Conservation (phyloP, 768 basidiomycete genomes). For the Asterophora lycoperdoides region DNA sequence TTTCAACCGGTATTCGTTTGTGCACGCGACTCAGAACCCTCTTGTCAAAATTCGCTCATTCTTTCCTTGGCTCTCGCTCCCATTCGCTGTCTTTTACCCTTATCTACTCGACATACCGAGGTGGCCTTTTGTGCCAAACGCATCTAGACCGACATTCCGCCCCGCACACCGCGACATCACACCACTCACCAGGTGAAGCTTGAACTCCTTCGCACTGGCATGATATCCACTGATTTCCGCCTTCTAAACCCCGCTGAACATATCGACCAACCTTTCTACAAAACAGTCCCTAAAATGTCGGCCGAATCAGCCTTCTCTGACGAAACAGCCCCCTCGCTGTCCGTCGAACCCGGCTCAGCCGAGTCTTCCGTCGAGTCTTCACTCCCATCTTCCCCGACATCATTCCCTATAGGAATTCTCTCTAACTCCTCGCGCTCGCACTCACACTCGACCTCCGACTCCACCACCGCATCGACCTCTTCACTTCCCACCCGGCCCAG, state of each 20-base stretch:
- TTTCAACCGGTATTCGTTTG: not conserved
- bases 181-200: too few species aligned
- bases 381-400: constrained; percentile 9
- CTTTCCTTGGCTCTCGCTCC: not conserved
- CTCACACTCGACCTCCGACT: constrained; percentile 35
- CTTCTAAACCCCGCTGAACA: too few species aligned
- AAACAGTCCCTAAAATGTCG: constrained; percentile 6
- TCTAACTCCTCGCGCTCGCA: constrained; percentile 45
- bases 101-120: too few species aligned
- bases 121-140: too few species aligned
- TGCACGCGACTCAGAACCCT: not conserved
- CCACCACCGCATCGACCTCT: constrained; percentile 32
- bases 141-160: too few species aligned
- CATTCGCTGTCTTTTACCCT: not conserved
- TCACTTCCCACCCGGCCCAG: constrained; percentile 28
- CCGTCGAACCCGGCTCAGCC: constrained; percentile 7
- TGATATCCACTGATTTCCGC: too few species aligned
- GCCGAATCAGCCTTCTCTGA: constrained; percentile 6
- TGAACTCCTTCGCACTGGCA: too few species aligned
- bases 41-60: not conserved
- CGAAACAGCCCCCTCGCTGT: constrained; percentile 8
- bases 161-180: too few species aligned
- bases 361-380: constrained; percentile 2
- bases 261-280: too few species aligned
- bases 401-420: constrained; percentile 35